Evolutionary conservation across 129 eudicot genomes (phyloP).

Genomic region (Oenanthe sinensis): DNA sequence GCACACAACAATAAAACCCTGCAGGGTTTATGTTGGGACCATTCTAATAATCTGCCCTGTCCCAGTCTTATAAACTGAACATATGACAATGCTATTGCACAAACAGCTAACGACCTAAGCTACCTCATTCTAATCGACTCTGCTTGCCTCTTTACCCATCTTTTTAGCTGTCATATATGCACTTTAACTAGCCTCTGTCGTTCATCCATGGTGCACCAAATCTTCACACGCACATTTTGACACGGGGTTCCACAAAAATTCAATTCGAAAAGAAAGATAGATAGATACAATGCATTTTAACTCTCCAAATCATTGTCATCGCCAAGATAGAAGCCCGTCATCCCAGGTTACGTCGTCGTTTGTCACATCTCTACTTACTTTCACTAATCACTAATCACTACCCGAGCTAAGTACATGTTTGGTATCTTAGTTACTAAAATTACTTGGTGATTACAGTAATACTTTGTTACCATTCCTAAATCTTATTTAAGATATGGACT

Average conservation of each 20-base stretch:
- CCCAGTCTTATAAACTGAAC: slow-evolving; percentile 13
- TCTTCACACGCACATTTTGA: neutral
- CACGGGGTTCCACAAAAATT: neutral
- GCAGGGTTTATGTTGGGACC: slow-evolving; percentile 28
- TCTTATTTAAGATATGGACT: too few relatives aligned
- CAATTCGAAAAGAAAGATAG: neutral
- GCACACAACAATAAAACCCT: neutral
- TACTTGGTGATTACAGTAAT: too few relatives aligned
- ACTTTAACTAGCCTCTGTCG: neutral
- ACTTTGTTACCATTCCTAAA: too few relatives aligned
- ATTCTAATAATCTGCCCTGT: neutral
- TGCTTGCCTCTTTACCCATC: neutral
- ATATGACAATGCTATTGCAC: slow-evolving; percentile 19
- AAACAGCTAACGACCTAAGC: slow-evolving; percentile 4
- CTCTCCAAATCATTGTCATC: neutral
- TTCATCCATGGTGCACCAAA: neutral
- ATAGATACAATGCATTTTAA: neutral
- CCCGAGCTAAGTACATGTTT: too few relatives aligned
- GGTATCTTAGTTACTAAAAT: too few relatives aligned
- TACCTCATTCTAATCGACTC: neutral
- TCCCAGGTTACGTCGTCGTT: neutral
- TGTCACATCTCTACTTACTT: neutral
- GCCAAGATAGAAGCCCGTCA: neutral
- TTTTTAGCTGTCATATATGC: neutral
- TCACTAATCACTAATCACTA: neutral